Conservation (phyloP, 768 basidiomycete species). For the Boletales sp. region DNA sequence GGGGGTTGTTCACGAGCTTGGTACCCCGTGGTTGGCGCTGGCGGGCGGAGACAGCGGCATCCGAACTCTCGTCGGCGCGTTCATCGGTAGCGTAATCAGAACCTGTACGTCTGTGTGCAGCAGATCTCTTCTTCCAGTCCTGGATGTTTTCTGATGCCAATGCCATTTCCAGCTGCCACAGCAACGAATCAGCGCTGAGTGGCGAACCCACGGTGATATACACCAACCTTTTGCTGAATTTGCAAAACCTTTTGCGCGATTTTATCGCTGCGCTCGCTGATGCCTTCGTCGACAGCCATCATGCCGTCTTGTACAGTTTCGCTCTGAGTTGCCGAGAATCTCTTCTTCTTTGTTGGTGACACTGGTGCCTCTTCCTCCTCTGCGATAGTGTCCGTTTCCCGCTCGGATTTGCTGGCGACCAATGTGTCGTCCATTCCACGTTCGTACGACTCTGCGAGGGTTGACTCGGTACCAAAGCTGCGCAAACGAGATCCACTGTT, state of each 20-base stretch:
- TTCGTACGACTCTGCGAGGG: conserved; percentile 66
- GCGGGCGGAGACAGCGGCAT: conserved; percentile 38
- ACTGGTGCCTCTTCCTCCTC: conserved; percentile 50
- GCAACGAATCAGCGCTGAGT: conserved; percentile 5
- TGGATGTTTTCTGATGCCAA: conserved; percentile 53
- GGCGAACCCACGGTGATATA: neutral
- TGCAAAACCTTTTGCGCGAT: conserved; percentile 85
- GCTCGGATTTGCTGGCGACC: conserved; percentile 34
- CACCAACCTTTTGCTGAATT: conserved; percentile 84
- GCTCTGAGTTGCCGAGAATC: conserved; percentile 70
- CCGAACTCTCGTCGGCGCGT: conserved; percentile 58
- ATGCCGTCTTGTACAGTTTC: conserved; percentile 73
- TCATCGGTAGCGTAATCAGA: conserved; percentile 38
- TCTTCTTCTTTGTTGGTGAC: conserved; percentile 58
- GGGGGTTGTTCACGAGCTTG: conserved; percentile 32
- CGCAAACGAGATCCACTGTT: conserved; percentile 43
- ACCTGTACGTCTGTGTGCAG: conserved; percentile 18
- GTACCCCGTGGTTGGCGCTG: conserved; percentile 38
- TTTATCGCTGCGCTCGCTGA: conserved; percentile 79
- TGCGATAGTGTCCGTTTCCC: conserved; percentile 51
- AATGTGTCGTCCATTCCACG: conserved; percentile 39
- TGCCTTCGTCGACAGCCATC: conserved; percentile 83
- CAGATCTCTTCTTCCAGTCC: conserved; percentile 29
- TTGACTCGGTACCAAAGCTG: conserved; percentile 77
- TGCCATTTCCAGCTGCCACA: conserved; percentile 67